Percentiles rank a stretch among this genome's conserved stretches.
phyloP scores from a whole-genome alignment of 352 stramenopile genomes.

The Phytophthora rubi region DNA sequence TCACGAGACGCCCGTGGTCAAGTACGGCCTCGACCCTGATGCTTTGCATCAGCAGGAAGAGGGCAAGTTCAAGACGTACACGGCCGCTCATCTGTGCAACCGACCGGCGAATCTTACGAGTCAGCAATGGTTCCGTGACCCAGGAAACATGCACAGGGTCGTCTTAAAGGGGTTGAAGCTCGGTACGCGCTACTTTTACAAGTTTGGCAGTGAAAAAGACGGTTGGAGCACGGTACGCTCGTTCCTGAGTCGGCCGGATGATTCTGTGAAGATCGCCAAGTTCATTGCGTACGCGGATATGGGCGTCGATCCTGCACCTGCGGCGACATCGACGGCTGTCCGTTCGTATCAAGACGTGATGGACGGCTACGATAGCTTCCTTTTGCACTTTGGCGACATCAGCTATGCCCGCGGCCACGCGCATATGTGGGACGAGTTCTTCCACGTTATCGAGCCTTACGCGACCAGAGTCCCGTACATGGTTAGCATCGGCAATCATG shows the following conservation, averaged over 20 bases:
- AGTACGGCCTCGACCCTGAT: slow-evolving; percentile 45
- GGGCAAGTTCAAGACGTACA: slow-evolving; percentile 70
- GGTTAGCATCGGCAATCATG: slow-evolving; percentile 81
- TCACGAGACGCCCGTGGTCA: slow-evolving; percentile 51
- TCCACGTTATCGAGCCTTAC: slow-evolving; percentile 72
- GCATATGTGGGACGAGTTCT: slow-evolving; percentile 79
- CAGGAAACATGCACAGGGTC: slow-evolving; percentile 83
- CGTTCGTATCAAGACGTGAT: slow-evolving; percentile 70
- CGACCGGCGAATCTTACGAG: slow-evolving; percentile 62
- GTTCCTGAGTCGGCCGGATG: slow-evolving; percentile 54
- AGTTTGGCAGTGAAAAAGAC: slow-evolving; percentile 78
- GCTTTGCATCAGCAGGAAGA: slow-evolving; percentile 33
- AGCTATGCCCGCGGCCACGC: slow-evolving; percentile 71
- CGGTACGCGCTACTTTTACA: slow-evolving; percentile 72
- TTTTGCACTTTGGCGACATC: slow-evolving; percentile 81
- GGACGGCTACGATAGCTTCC: slow-evolving; percentile 71
- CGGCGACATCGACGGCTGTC: slow-evolving; percentile 64
- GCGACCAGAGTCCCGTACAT: slow-evolving; percentile 81
- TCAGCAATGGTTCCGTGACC: slow-evolving; percentile 77
- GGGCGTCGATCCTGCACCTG: slow-evolving; percentile 67
- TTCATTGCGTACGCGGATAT: slow-evolving; percentile 88
- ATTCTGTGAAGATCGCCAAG: slow-evolving; percentile 53
- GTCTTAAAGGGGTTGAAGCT: slow-evolving; percentile 55
- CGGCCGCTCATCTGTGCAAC: slow-evolving; percentile 69
- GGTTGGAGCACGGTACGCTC: slow-evolving; percentile 75